Percentiles rank a stretch among this genome's conserved stretches.
Conservation (phyloP, 306 rosid species). For the Casuarina cunninghamiana region DNA sequence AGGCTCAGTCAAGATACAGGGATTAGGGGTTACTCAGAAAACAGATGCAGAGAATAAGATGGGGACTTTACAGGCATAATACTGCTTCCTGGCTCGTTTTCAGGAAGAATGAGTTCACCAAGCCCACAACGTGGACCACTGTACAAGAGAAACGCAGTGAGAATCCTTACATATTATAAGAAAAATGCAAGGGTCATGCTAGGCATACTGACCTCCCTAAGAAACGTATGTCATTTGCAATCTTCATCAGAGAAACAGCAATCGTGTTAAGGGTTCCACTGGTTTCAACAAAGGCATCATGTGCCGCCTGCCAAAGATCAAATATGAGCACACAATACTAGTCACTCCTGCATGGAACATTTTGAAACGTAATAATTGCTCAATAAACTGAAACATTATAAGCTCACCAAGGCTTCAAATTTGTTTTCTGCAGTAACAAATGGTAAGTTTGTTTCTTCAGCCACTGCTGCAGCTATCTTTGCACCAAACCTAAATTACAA, state of each 20-base stretch:
- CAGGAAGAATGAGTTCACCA: too few species aligned
- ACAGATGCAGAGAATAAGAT: neutral
- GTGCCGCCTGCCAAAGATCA: constrained; percentile 80
- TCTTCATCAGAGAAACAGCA: constrained; percentile 57
- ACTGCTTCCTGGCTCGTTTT: too few species aligned
- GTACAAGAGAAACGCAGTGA: constrained; percentile 29
- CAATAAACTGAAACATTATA: constrained; percentile 19
- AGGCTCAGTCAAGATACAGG: constrained; percentile 8
- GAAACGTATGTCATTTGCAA: too few species aligned
- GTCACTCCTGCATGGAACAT: constrained; percentile 12
- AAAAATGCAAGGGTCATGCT: too few species aligned
- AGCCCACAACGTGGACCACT: constrained; percentile 99
- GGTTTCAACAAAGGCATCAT: constrained; percentile 92
- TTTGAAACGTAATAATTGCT: constrained; percentile 15
- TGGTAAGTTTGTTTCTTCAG: constrained; percentile 84
- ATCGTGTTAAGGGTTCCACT: constrained; percentile 93
- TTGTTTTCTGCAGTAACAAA: constrained; percentile 96
- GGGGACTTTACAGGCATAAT: too few species aligned
- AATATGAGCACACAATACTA: neutral
- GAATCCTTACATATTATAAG: constrained; percentile 41
- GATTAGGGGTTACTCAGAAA: constrained; percentile 16
- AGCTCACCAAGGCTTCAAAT: constrained; percentile 97
- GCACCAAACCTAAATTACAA: constrained; percentile 69
- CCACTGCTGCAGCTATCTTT: constrained; percentile 95
- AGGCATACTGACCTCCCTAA: too few species aligned